Evolutionary conservation across 1,284 basidiomycete genomes (phyloP).

Genomic region (Melampsora americana): DNA sequence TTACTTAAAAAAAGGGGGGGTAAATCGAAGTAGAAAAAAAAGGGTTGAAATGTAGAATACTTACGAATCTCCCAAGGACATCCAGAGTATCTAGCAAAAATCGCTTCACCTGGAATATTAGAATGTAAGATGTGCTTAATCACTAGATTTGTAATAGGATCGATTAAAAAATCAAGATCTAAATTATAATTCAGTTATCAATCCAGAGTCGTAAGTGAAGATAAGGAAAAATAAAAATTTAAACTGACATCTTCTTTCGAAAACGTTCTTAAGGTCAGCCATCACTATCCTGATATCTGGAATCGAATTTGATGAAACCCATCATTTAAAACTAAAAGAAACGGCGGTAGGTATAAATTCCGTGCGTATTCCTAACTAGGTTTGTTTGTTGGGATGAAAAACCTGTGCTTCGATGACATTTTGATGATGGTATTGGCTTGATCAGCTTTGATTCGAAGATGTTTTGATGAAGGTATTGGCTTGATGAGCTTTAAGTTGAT

Average conservation of each 20-base stretch:
- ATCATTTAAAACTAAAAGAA: slow-evolving; percentile 22
- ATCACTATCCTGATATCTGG: no score
- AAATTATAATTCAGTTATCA: slow-evolving; percentile 47
- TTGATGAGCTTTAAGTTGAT: no score
- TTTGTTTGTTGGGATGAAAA: no score
- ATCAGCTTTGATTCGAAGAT: not conserved
- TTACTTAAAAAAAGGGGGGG: no score
- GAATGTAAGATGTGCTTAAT: slow-evolving; percentile 50
- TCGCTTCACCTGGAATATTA: slow-evolving; percentile 50
- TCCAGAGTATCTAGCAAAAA: slow-evolving; percentile 49
- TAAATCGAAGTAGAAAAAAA: no score
- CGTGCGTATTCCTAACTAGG: not conserved
- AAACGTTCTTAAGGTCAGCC: slow-evolving; percentile 46
- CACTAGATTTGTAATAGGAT: slow-evolving; percentile 45
- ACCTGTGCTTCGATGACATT: not conserved
- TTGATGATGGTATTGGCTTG: not conserved
- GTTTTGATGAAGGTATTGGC: no score
- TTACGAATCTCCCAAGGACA: slow-evolving; percentile 46
- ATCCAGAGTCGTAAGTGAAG: not conserved
- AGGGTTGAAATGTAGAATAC: not conserved
- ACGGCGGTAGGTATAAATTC: slow-evolving; percentile 12
- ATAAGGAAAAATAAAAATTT: not conserved
- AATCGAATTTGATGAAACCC: slow-evolving; percentile 18
- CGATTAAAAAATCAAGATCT: slow-evolving; percentile 50
- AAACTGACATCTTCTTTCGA: slow-evolving; percentile 52